Base-by-base conservation (phyloP, 305 asterid species). In the Solanum hybrid region DNA sequence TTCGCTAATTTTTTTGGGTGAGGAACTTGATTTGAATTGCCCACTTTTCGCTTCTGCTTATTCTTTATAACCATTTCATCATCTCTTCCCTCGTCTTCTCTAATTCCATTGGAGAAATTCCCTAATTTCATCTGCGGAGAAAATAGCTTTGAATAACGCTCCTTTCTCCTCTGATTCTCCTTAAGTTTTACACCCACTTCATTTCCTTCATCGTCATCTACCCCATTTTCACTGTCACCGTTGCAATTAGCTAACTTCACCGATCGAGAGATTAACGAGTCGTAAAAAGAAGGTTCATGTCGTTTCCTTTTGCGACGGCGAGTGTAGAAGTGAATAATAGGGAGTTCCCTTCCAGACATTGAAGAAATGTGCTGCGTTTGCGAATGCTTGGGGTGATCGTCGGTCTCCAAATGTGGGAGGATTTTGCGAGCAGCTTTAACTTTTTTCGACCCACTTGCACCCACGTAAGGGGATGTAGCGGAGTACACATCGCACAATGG, bases 401-500 rank as follows among this genome's bases (percentile, higher is more conserved):
- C 76, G 88, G 76, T 90, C 89, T 12, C 94, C 75, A 56, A 51
- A 85, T 85, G 76, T 10, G 75, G 42, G 4, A 81, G 29, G 31
- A 88, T 78, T 88, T 88, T 88, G 6, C 90, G 93, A n/a, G 99
- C 93, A 32, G 97, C 96, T 91, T 93, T 95, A 37, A 94, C 96
- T 92, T 97, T 97, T 80, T 95, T 97, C 66, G 96, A 95, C 88
- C 99, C 98, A 84, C 94, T 89, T 17, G 96, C 93, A 86, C 95
- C 91, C 66, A 91, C 92, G 88, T 93, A 94, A 10, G 98, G 99
- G 1, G 97, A 93, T 29, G 99, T 96, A 27, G 98, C 99, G 66
- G 99, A 97, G 92, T 95, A 96, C 17, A 97, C 98, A 86, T 95
- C 99, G 91, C 98, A 92, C 71, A 97, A 95, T 32, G 98, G 94